A percentile compares a stretch with the other conserved stretches of the same genome.
Evolutionary conservation across 2,329 filamentous ascomycete species (phyloP).

Genomic region (Thielaviopsis punctulata): DNA sequence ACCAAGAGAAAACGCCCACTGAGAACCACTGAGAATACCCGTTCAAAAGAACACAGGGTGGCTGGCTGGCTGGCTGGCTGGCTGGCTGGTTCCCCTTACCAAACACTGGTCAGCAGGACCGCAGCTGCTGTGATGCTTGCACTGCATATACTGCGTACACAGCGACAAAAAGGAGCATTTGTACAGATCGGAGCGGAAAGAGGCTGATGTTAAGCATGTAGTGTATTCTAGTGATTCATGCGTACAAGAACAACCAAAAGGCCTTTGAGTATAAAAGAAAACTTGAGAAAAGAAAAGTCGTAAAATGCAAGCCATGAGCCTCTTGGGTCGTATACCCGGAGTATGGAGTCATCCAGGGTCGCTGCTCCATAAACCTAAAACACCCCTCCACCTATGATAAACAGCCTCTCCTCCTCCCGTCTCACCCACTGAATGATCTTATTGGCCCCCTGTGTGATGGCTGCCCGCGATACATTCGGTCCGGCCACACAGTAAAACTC

Average conservation of each 20-base stretch:
- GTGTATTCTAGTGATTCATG: neutral
- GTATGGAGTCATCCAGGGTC: too few species aligned
- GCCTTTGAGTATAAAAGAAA: too few species aligned
- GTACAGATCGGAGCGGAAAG: neutral
- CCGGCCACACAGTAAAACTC: constrained; percentile 93
- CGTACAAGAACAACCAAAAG: too few species aligned
- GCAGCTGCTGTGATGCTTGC: neutral
- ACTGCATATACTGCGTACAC: neutral
- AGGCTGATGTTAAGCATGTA: neutral
- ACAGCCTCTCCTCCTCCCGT: constrained; percentile 80
- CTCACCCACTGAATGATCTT: constrained; percentile 83
- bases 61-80: too few species aligned
- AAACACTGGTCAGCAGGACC: too few species aligned
- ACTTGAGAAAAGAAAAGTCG: neutral
- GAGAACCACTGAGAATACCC: too few species aligned
- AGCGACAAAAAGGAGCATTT: neutral
- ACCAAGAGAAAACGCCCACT: too few species aligned
- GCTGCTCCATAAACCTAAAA: too few species aligned
- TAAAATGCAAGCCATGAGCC: neutral
- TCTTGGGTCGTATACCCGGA: too few species aligned
- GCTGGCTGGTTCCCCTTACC: too few species aligned
- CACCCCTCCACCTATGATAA: constrained; percentile 95
- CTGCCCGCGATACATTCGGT: constrained; percentile 44
- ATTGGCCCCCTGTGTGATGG: constrained; percentile 71
- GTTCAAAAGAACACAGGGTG: too few species aligned